Percentiles rank a stretch among this genome's conserved stretches.
Evolutionary conservation across 345 rosid genomes (phyloP).

Genomic region (Odontarrhena argentea): DNA sequence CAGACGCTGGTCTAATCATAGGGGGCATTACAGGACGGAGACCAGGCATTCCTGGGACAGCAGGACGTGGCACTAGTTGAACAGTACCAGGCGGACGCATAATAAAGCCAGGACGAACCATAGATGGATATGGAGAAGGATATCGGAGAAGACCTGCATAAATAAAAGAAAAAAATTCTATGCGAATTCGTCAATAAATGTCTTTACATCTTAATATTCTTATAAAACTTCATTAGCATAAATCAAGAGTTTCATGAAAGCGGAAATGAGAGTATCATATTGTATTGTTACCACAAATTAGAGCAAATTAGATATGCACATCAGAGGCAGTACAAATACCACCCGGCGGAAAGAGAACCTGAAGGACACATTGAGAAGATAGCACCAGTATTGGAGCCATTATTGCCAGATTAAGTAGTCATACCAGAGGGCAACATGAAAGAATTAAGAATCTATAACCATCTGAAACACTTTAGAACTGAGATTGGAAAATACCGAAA

Average conservation of each 20-base stretch:
- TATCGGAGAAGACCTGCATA: slow-evolving; percentile 80
- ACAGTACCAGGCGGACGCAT: slow-evolving; percentile 82
- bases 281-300: slow-evolving; percentile 84
- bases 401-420: slow-evolving; percentile 47
- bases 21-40: slow-evolving; percentile 75
- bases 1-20: slow-evolving; percentile 62
- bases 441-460: slow-evolving; percentile 55
- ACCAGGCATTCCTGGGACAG: slow-evolving; percentile 66
- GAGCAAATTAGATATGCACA: slow-evolving; percentile 84
- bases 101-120: slow-evolving; percentile 80
- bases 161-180: slow-evolving; percentile 56
- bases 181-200: slow-evolving; percentile 64
- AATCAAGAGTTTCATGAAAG: slow-evolving; percentile 39
- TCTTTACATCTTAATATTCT: slow-evolving; percentile 38
- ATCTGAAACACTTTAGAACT: slow-evolving; percentile 58
- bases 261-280: slow-evolving; percentile 41
- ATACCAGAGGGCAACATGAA: slow-evolving; percentile 57
- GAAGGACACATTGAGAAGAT: slow-evolving; percentile 75
- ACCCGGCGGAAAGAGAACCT: slow-evolving; percentile 93
- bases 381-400: slow-evolving; percentile 59
- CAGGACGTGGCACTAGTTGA: slow-evolving; percentile 67
- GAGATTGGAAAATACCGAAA: slow-evolving; percentile 50
- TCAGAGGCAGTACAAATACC: slow-evolving; percentile 86
- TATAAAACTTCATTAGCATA: slow-evolving; percentile 18
- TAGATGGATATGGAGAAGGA: slow-evolving; percentile 69